Conservation (phyloP, 495 filamentous ascomycete genomes). For the Tuber indicum region DNA sequence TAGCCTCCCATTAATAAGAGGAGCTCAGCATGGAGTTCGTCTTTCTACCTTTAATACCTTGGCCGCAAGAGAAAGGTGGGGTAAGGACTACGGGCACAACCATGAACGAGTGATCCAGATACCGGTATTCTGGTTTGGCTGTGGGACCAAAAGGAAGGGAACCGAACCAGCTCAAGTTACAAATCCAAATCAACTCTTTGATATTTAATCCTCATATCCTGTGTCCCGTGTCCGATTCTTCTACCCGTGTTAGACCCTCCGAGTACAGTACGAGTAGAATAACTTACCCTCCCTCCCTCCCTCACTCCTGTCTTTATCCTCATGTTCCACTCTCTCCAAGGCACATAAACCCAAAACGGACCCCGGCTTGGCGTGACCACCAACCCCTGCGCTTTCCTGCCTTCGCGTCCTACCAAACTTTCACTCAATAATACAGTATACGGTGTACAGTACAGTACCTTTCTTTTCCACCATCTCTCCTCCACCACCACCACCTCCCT, state of each 20-base stretch:
- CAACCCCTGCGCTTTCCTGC: background rate
- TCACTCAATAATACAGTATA: background rate
- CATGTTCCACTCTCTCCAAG: background rate
- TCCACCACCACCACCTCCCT: background rate
- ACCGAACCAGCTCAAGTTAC: background rate
- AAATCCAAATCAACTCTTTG: background rate
- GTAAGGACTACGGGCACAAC: background rate
- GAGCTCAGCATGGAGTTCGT: background rate
- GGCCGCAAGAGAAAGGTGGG: no score
- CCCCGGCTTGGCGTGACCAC: background rate
- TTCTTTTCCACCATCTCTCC: background rate
- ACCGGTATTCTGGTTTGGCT: background rate
- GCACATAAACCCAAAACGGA: background rate
- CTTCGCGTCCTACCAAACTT: conserved; percentile 1
- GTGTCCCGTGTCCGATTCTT: background rate
- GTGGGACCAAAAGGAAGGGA: background rate
- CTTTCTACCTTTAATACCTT: no score
- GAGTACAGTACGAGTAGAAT: background rate
- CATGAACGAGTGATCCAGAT: background rate
- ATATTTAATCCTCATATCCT: background rate
- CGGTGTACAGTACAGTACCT: background rate
- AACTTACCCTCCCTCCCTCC: no score
- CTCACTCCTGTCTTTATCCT: background rate
- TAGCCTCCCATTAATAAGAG: background rate
- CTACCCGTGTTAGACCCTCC: background rate